phyloP scores from a whole-genome alignment of 2,329 filamentous ascomycete genomes.

The Chaetomiaceae sp. region DNA sequence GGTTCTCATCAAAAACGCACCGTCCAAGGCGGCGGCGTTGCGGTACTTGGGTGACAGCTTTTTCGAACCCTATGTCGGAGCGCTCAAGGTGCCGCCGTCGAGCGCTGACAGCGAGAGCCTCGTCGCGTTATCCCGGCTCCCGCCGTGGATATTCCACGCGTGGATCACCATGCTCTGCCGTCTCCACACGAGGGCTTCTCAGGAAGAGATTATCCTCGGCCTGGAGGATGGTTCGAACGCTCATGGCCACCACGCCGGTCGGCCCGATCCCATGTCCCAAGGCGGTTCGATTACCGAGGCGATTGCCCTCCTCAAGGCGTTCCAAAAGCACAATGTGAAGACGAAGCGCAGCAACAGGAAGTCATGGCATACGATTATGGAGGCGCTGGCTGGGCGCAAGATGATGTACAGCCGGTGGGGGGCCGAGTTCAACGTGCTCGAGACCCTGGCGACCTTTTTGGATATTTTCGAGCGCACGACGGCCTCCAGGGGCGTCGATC shows the following conservation, averaged over 20 bases:
- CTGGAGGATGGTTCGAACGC: no score
- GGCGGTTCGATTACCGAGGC: slow-evolving; percentile 28
- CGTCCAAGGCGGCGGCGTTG: slow-evolving; percentile 42
- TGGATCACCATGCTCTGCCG: slow-evolving; percentile 48
- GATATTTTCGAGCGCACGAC: slow-evolving; percentile 30
- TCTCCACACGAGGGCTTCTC: slow-evolving; percentile 14
- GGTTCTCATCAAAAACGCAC: slow-evolving; percentile 51
- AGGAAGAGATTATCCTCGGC: background rate
- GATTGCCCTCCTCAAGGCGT: slow-evolving; percentile 30
- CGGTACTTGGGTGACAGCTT: slow-evolving; percentile 34
- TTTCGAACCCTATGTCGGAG: background rate
- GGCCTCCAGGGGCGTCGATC: slow-evolving; percentile 30
- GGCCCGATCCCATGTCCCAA: background rate
- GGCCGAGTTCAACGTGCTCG: slow-evolving; percentile 27
- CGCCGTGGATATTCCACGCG: slow-evolving; percentile 40
- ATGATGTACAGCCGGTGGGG: slow-evolving; percentile 29
- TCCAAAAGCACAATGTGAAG: slow-evolving; percentile 18
- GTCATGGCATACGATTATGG: slow-evolving; percentile 41
- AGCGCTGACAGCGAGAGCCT: slow-evolving; percentile 23
- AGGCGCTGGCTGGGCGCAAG: slow-evolving; percentile 34
- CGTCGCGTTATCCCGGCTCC: slow-evolving; percentile 21
- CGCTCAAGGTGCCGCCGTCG: slow-evolving; percentile 11
- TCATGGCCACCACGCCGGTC: no score
- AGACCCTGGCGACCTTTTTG: slow-evolving; percentile 32
- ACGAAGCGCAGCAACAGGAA: slow-evolving; percentile 26